Conservation (phyloP, 2,329 filamentous ascomycete species). For the Ilyonectria sp. region DNA sequence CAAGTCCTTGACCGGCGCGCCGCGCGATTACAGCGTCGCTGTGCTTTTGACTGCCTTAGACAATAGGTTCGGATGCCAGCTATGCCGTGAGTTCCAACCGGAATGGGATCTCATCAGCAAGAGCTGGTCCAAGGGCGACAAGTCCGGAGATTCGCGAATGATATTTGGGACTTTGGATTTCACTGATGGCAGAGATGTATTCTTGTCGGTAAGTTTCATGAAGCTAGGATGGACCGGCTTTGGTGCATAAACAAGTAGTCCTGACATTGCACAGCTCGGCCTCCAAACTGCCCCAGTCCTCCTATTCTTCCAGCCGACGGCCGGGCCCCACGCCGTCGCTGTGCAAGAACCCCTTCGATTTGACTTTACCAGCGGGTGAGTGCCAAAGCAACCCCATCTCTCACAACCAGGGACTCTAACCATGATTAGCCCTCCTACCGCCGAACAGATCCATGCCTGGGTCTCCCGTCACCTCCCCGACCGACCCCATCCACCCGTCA, state of each 20-base stretch:
- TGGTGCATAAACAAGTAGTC: neutral
- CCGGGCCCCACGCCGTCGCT: slow-evolving; percentile 82
- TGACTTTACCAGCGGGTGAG: slow-evolving; percentile 87
- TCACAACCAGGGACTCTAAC: slow-evolving; percentile 7
- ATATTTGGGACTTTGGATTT: slow-evolving; percentile 93
- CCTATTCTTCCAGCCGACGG: slow-evolving; percentile 87
- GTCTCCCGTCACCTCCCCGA: slow-evolving; percentile 83
- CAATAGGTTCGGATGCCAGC: slow-evolving; percentile 83
- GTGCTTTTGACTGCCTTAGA: slow-evolving; percentile 92
- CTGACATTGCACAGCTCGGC: slow-evolving; percentile 74
- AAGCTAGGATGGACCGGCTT: neutral
- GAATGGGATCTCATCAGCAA: slow-evolving; percentile 91
- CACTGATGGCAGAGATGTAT: slow-evolving; percentile 83
- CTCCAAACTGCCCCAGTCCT: slow-evolving; percentile 96
- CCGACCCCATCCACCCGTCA: slow-evolving; percentile 82
- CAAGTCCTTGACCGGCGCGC: slow-evolving; percentile 79
- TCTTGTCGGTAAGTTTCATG: slow-evolving; percentile 78
- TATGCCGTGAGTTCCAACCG: slow-evolving; percentile 93
- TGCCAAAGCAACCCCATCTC: slow-evolving; percentile 15
- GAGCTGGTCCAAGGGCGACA: slow-evolving; percentile 91
- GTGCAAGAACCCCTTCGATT: slow-evolving; percentile 81
- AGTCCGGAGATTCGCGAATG: slow-evolving; percentile 78
- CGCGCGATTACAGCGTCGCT: slow-evolving; percentile 87
- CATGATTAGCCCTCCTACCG: slow-evolving; percentile 74
- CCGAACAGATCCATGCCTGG: slow-evolving; percentile 86